Base-by-base conservation (phyloP, 495 filamentous ascomycete genomes). In the Talaromyces nanjingensis region DNA sequence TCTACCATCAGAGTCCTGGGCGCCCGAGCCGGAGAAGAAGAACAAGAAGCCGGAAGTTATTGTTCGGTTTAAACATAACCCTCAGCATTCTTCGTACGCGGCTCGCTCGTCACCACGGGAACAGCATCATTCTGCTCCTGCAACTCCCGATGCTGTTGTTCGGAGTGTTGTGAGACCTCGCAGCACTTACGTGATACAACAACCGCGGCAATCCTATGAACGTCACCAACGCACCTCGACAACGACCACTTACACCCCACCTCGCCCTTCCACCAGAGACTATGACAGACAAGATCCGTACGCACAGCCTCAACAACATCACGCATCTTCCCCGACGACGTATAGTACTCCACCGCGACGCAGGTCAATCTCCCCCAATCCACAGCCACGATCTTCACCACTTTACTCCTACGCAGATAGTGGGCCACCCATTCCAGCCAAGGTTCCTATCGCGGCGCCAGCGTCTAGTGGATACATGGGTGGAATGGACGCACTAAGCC, bases 21-120 rank as follows among this genome's bases (percentile, higher is more conserved):
- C 94, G 0, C 94, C 94, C 0, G 92, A 98, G 71, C 93, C 93
- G 1, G 93, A 97, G 68, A 80, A 81, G 25, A 94, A 91, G 73
- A 83, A 80, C 42, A 81, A 84, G 57, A 84, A 84, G 27, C 77
- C 84, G 7, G 81, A 84, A 49, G 77, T 84, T 2, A 78, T 82
- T 16, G 74, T 84, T 42, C 79, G 81, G 8, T 84, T 83, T 70
- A 77, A 79, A 58, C 74, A 78, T 55, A 67, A 72, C 1, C 81
- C 83, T 6, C 71, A 73, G 22, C 78, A 79, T 5, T 74, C 79
- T 33, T 81, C 83, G 20, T 24, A 52, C 47, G 39, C n/a, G 18
- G 24, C 34, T 34, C 63, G 63, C 25, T 34, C 55, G 31, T 59
- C 63, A 6, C 24, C 63, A 9, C 63, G 63, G 5, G 63, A 64